Conservation (phyloP, 1,284 basidiomycete species). For the Bjerkandera adusta region DNA sequence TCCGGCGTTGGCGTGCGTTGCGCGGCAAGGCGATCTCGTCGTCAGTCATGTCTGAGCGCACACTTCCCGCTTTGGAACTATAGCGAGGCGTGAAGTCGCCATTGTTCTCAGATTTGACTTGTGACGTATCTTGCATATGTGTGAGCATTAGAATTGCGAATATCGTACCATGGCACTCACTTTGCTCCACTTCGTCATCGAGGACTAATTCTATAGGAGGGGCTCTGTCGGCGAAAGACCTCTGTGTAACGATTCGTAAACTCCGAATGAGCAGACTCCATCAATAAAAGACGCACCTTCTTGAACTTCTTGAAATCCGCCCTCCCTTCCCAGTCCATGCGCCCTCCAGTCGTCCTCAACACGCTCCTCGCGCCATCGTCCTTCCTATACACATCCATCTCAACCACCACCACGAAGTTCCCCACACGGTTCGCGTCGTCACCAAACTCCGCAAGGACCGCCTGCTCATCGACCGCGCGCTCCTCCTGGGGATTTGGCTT, state of each 20-base stretch:
- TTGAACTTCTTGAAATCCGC: conserved; percentile 89
- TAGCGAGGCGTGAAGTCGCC: too few relatives aligned
- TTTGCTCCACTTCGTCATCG: conserved; percentile 51
- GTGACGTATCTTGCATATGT: too few relatives aligned
- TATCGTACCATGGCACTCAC: too few relatives aligned
- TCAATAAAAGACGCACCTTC: conserved; percentile 47
- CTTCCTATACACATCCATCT: conserved; percentile 56
- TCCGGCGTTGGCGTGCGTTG: conserved; percentile 20
- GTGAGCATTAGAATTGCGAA: too few relatives aligned
- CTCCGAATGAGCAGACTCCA: not conserved
- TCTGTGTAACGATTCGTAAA: too few relatives aligned
- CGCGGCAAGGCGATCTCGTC: conserved; percentile 27
- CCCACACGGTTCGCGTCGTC: conserved; percentile 65
- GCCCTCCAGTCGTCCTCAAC: conserved; percentile 20
- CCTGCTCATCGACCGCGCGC: conserved; percentile 53
- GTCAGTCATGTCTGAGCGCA: conserved; percentile 21
- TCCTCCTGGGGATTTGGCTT: conserved; percentile 52
- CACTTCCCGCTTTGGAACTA: too few relatives aligned
- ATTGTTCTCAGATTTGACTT: too few relatives aligned
- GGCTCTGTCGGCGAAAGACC: too few relatives aligned
- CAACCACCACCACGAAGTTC: conserved; percentile 85
- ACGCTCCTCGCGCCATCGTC: conserved; percentile 19
- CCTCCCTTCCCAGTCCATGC: conserved; percentile 51
- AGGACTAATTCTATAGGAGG: conserved; percentile 50
- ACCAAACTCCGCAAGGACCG: conserved; percentile 71